Evolutionary conservation across 352 stramenopile genomes (phyloP), one percentile per base, ranked within the genome.

Genomic region (Phytophthora pluvialis): DNA sequence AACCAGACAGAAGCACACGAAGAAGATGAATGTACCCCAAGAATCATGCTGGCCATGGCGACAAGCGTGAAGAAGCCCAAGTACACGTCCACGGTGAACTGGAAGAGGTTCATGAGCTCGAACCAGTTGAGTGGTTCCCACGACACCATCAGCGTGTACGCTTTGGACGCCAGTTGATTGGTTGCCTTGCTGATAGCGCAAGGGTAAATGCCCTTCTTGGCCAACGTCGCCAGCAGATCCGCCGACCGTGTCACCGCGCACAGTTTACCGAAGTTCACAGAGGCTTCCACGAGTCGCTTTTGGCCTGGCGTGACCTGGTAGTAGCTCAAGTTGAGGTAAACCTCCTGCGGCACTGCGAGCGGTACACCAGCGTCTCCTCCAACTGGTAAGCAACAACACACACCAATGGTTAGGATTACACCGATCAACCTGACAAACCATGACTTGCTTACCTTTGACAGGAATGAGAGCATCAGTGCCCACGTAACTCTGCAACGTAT

Each of bases 101-200:
- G 89, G 69, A 99, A 99, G 7, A 84, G 73, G 62, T 99, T 99
- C 49, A 99, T 89, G 42, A 99, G 79, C 55, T 95, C 88, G 46
- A 97, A 98, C 95, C 95, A 99, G 39, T 77, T 67, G 1, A 98
- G 73, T n/a, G 94, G 78, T 33, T 88, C 80, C 79, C 91, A 98
- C 2, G 77, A 84, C 3, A 99, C 80, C 43, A 97, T 80, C 48
- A 99, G 69, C 21, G 76, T 71, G 67, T 98, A 99, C 9, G 74
- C 77, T 4, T 76, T 80, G 0, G 83, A 92, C 2, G 82, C 80
- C 25, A 94, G 60, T 18, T 73, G 64, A 21, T 89, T 72, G 2
- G 86, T 94, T 6, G 81, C 83, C n/a, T 78, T 77, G 62, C 75
- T 94, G 59, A 89, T 78, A 3, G 65, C 58, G 32, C 86, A 94